Base-by-base conservation (phyloP, 2,329 filamentous ascomycete species). In the Colletotrichum sublineola region DNA sequence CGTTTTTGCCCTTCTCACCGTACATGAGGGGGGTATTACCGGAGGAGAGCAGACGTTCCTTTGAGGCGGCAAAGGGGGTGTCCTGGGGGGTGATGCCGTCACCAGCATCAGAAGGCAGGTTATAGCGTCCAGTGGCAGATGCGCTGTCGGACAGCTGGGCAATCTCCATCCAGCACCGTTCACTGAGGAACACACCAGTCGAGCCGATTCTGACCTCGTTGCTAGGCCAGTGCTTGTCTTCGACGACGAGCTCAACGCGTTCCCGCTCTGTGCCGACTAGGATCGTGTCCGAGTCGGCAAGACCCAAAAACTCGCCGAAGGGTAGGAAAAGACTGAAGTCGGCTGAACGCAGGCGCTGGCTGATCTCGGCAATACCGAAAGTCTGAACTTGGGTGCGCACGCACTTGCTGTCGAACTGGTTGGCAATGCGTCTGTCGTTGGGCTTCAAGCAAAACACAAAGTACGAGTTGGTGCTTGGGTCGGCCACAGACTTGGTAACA, bases 341-440 rank as follows among this genome's bases (percentile, higher is more conserved):
- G 0, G 96, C 96, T 67, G 96, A 96, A 62, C 95, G 91, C 50
- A 99, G 87, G 29, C 96, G 90, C 79, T 98, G 95, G 79, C 95
- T 97, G 81, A 99, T 98, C 80, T 99, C 96, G 1, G 95, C 95
- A 78, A 99, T 97, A 42, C 96, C 96, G 76, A 98, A 94, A 0
- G 95, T 97, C 79, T 98, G 96, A 1, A 99, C 89, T 80, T 99
- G 96, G 14, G 93, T 94, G 5, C 96, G 92, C 31, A 99, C 96
- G 80, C 96, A 99, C 82, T 98, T 98, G 88, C 95, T 98, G 82
- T 99, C 96, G 77, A 98, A 99, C 79, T 99, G 96, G 77, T 99
- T 99, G 74, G 96, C 96, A 76, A 99, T 99, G 62, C 96, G 91
- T 65, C 96, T 90, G 80, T 99, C 96, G 77, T 99, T 99, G 31